These are phyloP conservation scores for Clarireedia monteithiana DNA, from an alignment of 2,329 filamentous ascomycete species.

Conservation along the genomic window DNA sequence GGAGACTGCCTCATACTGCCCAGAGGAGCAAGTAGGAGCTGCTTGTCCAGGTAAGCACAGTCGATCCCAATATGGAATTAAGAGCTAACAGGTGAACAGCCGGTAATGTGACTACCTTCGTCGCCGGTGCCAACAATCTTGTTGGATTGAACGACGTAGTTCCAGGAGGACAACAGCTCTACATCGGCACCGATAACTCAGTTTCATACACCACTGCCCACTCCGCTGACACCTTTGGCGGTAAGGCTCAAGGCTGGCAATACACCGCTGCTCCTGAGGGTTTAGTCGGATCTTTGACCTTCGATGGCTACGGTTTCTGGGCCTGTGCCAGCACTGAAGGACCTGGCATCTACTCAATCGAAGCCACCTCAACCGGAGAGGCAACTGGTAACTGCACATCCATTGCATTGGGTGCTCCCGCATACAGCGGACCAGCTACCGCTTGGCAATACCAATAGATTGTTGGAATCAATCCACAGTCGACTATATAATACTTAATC, in stretches of 20 bases:
- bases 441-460: constrained; percentile 2
- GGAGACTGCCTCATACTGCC: constrained; percentile 1
- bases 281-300: not conserved
- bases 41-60: not conserved
- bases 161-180: constrained; percentile 8
- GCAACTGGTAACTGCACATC: constrained; percentile 1
- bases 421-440: not conserved
- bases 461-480: not conserved
- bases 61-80: not conserved
- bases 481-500: not conserved
- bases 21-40: constrained; percentile 11
- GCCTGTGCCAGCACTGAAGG: not conserved
- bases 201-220: not conserved
- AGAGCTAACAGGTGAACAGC: not conserved
- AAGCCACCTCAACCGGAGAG: not conserved
- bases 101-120: not conserved
- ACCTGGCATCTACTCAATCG: not conserved
- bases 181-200: not conserved
- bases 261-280: not conserved
- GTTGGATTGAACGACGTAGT: not conserved
- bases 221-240: not conserved
- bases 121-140: no score
- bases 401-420: not conserved
- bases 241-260: not conserved
- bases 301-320: not conserved